Percentiles rank a stretch among this genome's conserved stretches.
Conservation (phyloP, 371 early-diverging fungal genomes). For the Nosema muscidifuracis region DNA sequence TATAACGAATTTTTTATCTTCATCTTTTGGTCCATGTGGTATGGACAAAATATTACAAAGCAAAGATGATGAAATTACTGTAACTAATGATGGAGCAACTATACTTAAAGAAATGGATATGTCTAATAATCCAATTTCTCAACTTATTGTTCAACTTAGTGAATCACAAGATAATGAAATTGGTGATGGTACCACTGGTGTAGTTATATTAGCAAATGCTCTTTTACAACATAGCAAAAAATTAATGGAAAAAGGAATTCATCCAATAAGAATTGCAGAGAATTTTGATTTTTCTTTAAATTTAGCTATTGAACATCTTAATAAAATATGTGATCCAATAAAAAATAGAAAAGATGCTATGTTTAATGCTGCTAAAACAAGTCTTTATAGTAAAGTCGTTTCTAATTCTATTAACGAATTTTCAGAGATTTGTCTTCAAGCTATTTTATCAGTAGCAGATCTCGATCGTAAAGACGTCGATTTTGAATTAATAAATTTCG, state of each 20-base stretch:
- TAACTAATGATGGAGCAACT: conserved; percentile 99
- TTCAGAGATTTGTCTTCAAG: conserved; percentile 73
- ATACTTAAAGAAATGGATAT: conserved; percentile 96
- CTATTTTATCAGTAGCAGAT: conserved; percentile 90
- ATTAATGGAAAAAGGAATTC: conserved; percentile 88
- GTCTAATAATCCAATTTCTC: conserved; percentile 87
- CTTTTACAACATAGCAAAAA: conserved; percentile 88
- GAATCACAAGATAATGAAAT: conserved; percentile 98
- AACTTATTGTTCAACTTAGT: conserved; percentile 88
- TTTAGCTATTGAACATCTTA: conserved; percentile 78
- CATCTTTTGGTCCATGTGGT: conserved; percentile 94
- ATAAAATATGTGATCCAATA: conserved; percentile 75
- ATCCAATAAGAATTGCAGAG: conserved; percentile 94
- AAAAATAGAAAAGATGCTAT: conserved; percentile 61
- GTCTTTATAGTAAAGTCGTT: conserved; percentile 85
- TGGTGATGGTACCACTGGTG: conserved; percentile 99
- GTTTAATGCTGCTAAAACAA: conserved; percentile 89
- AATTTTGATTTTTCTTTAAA: conserved; percentile 91
- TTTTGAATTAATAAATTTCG: conserved; percentile 97
- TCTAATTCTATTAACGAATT: conserved; percentile 80
- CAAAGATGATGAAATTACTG: conserved; percentile 94
- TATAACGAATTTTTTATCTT: conserved; percentile 84
- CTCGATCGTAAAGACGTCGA: conserved; percentile 95
- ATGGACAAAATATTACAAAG: conserved; percentile 97
- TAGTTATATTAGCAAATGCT: conserved; percentile 94